Conservation (phyloP, 2,329 filamentous ascomycete species). For the Neurospora sp. region DNA sequence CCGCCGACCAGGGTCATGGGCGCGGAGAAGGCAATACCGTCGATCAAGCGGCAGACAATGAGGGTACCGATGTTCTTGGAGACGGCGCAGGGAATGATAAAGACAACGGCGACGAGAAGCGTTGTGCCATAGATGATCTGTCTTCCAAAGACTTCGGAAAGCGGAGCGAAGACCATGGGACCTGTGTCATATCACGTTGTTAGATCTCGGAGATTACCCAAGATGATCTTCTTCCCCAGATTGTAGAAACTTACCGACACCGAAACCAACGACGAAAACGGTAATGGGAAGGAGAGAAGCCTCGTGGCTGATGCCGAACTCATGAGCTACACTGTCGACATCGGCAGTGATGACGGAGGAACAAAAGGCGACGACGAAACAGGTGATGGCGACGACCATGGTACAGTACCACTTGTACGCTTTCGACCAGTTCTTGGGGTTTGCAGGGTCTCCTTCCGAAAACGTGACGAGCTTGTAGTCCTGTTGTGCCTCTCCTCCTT, state of each 20-base stretch:
- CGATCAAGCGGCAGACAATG: constrained; percentile 65
- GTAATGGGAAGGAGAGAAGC: constrained; percentile 63
- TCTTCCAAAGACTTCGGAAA: constrained; percentile 67
- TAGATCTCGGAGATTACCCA: constrained; percentile 5
- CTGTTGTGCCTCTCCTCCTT: constrained; percentile 7
- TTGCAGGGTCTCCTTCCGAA: constrained; percentile 58
- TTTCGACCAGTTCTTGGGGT: constrained; percentile 81
- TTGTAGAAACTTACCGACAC: constrained; percentile 45
- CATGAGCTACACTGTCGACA: constrained; percentile 49
- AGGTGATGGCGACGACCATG: constrained; percentile 70
- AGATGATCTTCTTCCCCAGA: not conserved
- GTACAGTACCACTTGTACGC: constrained; percentile 73
- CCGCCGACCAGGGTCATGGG: constrained; percentile 82
- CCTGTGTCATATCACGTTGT: constrained; percentile 27
- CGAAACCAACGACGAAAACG: constrained; percentile 74
- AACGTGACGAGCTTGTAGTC: constrained; percentile 52
- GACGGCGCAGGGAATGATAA: constrained; percentile 71
- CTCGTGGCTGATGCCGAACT: constrained; percentile 61
- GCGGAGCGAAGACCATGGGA: constrained; percentile 69
- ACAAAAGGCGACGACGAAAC: constrained; percentile 62
- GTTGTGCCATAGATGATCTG: constrained; percentile 61
- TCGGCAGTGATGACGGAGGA: constrained; percentile 73
- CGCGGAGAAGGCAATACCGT: constrained; percentile 75
- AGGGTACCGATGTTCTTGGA: constrained; percentile 67
- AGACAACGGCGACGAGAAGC: constrained; percentile 60